phyloP scores from a whole-genome alignment of 2,329 filamentous ascomycete species.

The Xylariaceae sp. region DNA sequence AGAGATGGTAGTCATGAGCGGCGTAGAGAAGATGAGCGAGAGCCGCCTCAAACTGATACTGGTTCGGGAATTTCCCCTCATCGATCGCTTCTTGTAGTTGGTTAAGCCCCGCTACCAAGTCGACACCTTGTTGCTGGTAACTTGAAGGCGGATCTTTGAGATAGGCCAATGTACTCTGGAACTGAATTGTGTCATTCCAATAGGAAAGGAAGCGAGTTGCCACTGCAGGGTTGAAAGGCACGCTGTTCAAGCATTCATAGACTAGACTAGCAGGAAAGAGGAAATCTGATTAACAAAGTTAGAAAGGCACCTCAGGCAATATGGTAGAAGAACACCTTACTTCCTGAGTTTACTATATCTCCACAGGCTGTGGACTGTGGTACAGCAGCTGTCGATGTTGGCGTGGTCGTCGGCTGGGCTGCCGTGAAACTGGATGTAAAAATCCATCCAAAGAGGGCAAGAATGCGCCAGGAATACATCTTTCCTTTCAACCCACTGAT shows the following conservation, averaged over 20 bases:
- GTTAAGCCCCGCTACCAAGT: conserved; percentile 30
- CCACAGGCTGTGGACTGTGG: conserved; percentile 5
- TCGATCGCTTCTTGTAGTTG: conserved; percentile 31
- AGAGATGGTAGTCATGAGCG: conserved; percentile 35
- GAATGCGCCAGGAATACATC: not conserved
- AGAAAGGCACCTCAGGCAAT: not conserved
- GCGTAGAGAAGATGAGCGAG: conserved; percentile 30
- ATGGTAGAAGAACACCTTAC: not conserved
- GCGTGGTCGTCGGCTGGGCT: not conserved
- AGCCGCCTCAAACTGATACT: conserved; percentile 37
- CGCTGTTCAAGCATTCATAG: conserved; percentile 39
- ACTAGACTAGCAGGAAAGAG: conserved; percentile 24
- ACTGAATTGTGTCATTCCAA: conserved; percentile 41
- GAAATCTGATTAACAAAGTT: not conserved
- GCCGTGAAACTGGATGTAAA: not conserved
- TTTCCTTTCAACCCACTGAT: not conserved
- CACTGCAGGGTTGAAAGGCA: conserved; percentile 43
- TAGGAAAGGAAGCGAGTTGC: conserved; percentile 42
- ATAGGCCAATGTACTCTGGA: conserved; percentile 40
- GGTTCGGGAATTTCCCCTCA: conserved; percentile 29
- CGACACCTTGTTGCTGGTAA: conserved; percentile 38
- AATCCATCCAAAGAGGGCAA: not conserved
- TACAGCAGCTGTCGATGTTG: not conserved
- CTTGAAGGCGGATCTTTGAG: conserved; percentile 36
- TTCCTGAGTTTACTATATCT: conserved; percentile 2